Evolutionary conservation across 2,329 filamentous ascomycete genomes (phyloP).

Genomic region (Pezicula radicicola): DNA sequence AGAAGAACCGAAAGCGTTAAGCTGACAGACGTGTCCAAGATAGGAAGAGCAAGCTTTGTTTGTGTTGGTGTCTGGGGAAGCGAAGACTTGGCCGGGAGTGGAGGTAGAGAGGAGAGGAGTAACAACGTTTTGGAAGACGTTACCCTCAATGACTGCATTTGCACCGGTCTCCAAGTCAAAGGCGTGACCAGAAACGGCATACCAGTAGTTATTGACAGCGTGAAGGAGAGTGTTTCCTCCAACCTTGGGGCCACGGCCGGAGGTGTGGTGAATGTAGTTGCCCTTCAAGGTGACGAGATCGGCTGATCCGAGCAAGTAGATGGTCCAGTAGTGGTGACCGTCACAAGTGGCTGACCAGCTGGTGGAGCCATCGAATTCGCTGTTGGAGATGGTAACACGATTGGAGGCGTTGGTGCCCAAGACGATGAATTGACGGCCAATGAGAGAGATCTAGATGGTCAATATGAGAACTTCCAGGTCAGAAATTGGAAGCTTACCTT

Average conservation of each 20-base stretch:
- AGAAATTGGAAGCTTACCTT: slow-evolving; percentile 21
- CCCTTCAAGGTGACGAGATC: slow-evolving; percentile 39
- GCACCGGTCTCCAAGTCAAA: slow-evolving; percentile 35
- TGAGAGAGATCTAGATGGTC: slow-evolving; percentile 28
- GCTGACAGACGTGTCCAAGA: slow-evolving; percentile 15
- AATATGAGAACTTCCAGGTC: neutral
- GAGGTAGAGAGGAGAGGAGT: slow-evolving; percentile 23
- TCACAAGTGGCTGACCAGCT: slow-evolving; percentile 41
- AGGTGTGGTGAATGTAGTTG: slow-evolving; percentile 43
- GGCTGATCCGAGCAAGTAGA: slow-evolving; percentile 36
- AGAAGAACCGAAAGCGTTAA: slow-evolving; percentile 17
- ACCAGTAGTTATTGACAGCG: slow-evolving; percentile 41
- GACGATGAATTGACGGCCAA: slow-evolving; percentile 42
- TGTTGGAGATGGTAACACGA: slow-evolving; percentile 43
- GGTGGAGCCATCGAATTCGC: slow-evolving; percentile 40
- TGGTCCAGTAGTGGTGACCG: slow-evolving; percentile 43
- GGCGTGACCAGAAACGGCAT: slow-evolving; percentile 38
- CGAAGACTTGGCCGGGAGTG: slow-evolving; percentile 16
- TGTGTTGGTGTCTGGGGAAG: slow-evolving; percentile 11
- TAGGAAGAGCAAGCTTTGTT: slow-evolving; percentile 13
- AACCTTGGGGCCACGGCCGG: slow-evolving; percentile 41
- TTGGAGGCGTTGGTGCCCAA: slow-evolving; percentile 30
- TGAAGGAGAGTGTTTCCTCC: slow-evolving; percentile 34
- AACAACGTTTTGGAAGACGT: slow-evolving; percentile 39
- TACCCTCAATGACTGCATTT: slow-evolving; percentile 39